Evolutionary conservation across 2,329 filamentous ascomycete genomes (phyloP).

Genomic region (Ophiostoma quercus): DNA sequence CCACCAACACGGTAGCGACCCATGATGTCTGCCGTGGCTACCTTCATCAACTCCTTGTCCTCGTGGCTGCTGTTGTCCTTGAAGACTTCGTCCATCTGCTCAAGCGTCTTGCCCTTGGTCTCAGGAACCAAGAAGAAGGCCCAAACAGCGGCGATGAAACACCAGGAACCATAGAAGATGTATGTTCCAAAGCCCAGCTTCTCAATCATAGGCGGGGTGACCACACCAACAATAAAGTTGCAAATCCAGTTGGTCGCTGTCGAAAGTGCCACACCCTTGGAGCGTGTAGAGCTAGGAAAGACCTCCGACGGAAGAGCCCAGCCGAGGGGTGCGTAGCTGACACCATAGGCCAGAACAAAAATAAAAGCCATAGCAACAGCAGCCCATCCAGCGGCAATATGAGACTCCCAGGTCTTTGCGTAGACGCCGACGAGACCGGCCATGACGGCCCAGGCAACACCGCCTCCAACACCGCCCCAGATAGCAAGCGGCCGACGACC

Average conservation of each 20-base stretch:
- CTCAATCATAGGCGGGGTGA: not conserved
- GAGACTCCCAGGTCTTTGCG: not conserved
- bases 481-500: conserved; percentile 55
- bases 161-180: not conserved
- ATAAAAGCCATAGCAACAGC: not conserved
- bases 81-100: conserved; percentile 18
- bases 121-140: conserved; percentile 19
- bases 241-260: not conserved
- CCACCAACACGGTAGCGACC: too few species aligned
- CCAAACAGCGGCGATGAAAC: conserved; percentile 26
- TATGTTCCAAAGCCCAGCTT: not conserved
- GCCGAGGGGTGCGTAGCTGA: not conserved
- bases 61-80: conserved; percentile 27
- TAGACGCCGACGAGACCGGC: not conserved
- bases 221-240: not conserved
- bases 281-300: not conserved
- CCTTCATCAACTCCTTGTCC: too few species aligned
- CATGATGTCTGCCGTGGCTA: too few species aligned
- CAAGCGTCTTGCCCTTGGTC: conserved; percentile 24
- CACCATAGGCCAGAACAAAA: not conserved
- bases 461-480: conserved; percentile 27
- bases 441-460: not conserved
- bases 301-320: not conserved
- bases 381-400: not conserved
- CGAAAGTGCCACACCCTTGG: not conserved